Conservation (phyloP, 2,329 filamentous ascomycete species). For the Corinectria fuckeliana region DNA sequence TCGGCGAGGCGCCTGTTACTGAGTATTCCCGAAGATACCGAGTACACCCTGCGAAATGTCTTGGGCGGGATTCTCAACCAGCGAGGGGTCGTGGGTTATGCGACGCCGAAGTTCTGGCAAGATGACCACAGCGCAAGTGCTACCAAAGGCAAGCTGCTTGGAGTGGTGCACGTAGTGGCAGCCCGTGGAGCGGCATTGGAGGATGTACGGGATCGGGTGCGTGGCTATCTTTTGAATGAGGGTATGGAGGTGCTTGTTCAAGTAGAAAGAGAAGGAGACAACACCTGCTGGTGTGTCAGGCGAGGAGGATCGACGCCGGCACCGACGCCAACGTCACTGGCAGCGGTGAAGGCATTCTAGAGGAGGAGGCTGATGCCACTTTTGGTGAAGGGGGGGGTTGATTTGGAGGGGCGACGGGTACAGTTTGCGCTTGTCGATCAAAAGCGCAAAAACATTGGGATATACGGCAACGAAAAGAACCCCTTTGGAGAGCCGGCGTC, state of each 20-base stretch:
- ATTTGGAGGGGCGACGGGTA: neutral
- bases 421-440: conserved; percentile 13
- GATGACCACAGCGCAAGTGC: conserved; percentile 67
- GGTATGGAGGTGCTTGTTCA: conserved; percentile 86
- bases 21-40: conserved; percentile 81
- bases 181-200: conserved; percentile 75
- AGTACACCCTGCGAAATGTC: conserved; percentile 87
- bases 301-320: conserved; percentile 38
- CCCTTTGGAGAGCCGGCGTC: conserved; percentile 6
- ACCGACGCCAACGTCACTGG: conserved; percentile 40
- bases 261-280: conserved; percentile 83
- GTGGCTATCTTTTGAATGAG: conserved; percentile 71
- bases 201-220: conserved; percentile 81
- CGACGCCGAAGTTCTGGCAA: conserved; percentile 90
- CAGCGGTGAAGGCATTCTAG: conserved; percentile 44
- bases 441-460: conserved; percentile 3
- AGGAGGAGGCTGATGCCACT: conserved; percentile 13
- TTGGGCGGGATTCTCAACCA: conserved; percentile 83
- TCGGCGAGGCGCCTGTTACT: conserved; percentile 84
- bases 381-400: conserved; percentile 1
- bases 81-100: conserved; percentile 83
- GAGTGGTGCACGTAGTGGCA: conserved; percentile 86
- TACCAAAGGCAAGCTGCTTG: conserved; percentile 66
- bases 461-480: neutral
- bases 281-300: conserved; percentile 63